These are phyloP conservation scores for Rhizopogon salebrosus DNA, from an alignment of 768 basidiomycete species.

Conservation along the genomic window DNA sequence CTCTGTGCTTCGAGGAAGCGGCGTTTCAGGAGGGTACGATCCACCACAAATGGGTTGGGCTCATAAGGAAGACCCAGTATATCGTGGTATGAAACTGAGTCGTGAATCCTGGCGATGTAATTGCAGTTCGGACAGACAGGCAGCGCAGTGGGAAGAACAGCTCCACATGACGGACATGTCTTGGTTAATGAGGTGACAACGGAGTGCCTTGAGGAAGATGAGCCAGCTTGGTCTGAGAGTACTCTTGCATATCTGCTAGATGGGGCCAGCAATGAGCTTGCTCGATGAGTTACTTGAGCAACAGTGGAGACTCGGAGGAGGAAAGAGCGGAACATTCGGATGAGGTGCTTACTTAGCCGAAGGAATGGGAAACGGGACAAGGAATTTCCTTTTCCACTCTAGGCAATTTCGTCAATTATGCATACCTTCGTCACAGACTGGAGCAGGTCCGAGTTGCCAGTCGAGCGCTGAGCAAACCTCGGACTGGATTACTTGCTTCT, in stretches of 20 bases:
- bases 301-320: background rate
- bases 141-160: slow-evolving; percentile 53
- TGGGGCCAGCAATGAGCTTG: background rate
- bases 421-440: background rate
- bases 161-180: slow-evolving; percentile 60
- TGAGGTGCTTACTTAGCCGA: background rate
- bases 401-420: background rate
- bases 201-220: background rate
- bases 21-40: slow-evolving; percentile 52
- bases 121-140: slow-evolving; percentile 77
- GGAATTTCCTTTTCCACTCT: background rate
- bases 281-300: background rate
- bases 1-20: slow-evolving; percentile 71
- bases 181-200: slow-evolving; percentile 7
- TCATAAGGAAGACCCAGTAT: slow-evolving; percentile 59
- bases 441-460: background rate
- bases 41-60: slow-evolving; percentile 69
- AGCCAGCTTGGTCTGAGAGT: background rate
- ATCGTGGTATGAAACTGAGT: slow-evolving; percentile 56
- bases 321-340: slow-evolving; percentile 5
- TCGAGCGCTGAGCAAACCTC: background rate
- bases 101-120: slow-evolving; percentile 55
- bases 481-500: background rate
- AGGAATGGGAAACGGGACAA: background rate
- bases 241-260: background rate